Evolutionary conservation across 805 yeast species (phyloP).

Genomic region (Candida wancherniae): DNA sequence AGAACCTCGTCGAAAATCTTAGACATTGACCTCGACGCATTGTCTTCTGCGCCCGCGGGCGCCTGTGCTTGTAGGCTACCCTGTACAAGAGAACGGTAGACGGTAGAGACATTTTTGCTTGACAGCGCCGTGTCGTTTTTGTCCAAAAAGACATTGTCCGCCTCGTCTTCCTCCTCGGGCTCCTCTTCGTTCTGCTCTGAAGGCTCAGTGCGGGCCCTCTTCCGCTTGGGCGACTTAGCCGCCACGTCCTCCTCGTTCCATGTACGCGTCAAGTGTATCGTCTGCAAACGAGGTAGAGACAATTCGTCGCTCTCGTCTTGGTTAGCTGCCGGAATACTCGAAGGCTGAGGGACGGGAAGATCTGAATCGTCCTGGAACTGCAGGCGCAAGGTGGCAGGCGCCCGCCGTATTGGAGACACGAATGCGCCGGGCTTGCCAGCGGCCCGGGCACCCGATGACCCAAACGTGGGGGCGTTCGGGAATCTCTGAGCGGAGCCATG

Average conservation of each 20-base stretch:
- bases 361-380: constrained; percentile 8
- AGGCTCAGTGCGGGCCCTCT: too few relatives aligned
- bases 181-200: constrained; percentile 1
- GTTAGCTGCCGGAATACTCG: neutral
- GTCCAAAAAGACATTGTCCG: constrained; percentile 34
- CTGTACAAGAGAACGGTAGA: constrained; percentile 26
- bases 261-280: constrained; percentile 4
- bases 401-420: constrained; percentile 8
- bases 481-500: constrained; percentile 8
- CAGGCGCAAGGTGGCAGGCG: neutral
- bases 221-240: too few relatives aligned
- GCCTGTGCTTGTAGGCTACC: constrained; percentile 1
- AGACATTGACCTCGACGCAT: constrained; percentile 28
- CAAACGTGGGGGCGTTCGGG: constrained; percentile 11
- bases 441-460: constrained; percentile 4
- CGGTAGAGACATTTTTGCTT: constrained; percentile 20
- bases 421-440: constrained; percentile 1
- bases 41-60: constrained; percentile 4
- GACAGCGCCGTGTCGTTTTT: constrained; percentile 11
- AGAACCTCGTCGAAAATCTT: constrained; percentile 30
- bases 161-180: constrained; percentile 10
- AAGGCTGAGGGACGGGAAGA: constrained; percentile 4
- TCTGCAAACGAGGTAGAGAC: constrained; percentile 10
- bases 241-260: neutral
- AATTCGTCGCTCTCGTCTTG: constrained; percentile 15